Evolutionary conservation across 768 basidiomycete genomes (phyloP).

Genomic region (Lenzites betulinus): DNA sequence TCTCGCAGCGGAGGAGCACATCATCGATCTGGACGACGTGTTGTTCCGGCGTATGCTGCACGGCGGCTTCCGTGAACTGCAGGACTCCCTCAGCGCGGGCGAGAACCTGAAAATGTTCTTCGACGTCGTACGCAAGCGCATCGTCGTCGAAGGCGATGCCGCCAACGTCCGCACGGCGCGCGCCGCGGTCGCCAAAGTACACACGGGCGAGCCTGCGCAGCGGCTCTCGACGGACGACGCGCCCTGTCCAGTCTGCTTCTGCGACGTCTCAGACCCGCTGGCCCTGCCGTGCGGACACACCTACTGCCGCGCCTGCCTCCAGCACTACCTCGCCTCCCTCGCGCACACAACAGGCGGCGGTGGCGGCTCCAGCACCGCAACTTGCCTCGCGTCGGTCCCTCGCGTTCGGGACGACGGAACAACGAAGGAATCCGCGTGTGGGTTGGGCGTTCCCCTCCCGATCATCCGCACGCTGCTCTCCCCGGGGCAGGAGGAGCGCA

Average conservation of each 20-base stretch:
- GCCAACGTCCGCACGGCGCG: conserved; percentile 18
- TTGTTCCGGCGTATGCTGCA: conserved; percentile 42
- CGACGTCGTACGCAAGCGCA: conserved; percentile 42
- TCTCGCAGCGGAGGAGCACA: conserved; percentile 38
- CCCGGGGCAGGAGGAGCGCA: conserved; percentile 37
- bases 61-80: conserved; percentile 41
- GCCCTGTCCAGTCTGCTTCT: conserved; percentile 34
- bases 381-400: no score
- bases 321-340: conserved; percentile 28
- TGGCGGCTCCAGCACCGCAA: conserved; percentile 17
- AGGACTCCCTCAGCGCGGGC: conserved; percentile 36
- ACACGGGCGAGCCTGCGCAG: background rate
- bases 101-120: conserved; percentile 37
- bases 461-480: conserved; percentile 39
- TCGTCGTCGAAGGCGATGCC: conserved; percentile 44
- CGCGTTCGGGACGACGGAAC: no score
- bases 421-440: conserved; percentile 29
- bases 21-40: conserved; percentile 37
- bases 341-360: background rate
- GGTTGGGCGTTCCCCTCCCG: conserved; percentile 39
- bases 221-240: background rate
- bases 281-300: conserved; percentile 46
- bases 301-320: conserved; percentile 54
- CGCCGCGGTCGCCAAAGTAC: background rate
- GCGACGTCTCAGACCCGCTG: conserved; percentile 27